Evolutionary conservation across 345 rosid genomes (phyloP), one percentile per base, ranked within the genome.

Genomic region (Kernera saxatilis): DNA sequence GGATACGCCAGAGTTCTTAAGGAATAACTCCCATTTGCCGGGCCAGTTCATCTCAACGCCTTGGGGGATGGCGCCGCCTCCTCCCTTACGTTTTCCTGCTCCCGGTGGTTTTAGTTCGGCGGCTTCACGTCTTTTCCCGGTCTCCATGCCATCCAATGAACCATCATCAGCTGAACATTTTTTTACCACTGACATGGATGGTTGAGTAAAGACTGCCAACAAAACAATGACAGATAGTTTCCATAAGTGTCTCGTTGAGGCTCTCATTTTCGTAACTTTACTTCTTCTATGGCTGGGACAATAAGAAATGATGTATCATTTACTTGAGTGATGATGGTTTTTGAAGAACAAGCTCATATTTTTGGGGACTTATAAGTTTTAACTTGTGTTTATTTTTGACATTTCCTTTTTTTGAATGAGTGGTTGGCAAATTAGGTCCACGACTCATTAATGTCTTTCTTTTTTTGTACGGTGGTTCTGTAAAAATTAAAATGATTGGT

Each of bases 1-100:
- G 0, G 95, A 91, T 11, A 91, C 90, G 0, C 99, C 97, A 1
- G 97, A 81, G 19, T 71, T 89, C 5, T 70, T 18, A 0, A 80
- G 21, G 32, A 82, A 82, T 6, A 91, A 3, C 77, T 86, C 87
- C 93, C 93, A 89, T 18, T 52, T 21, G 1, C 97, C 98, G 0
- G 67, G 77, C 59, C 67, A 83, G 3, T 67, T 60, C 63, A 40
- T 74, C 49, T 64, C 65, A 12, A 23, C 30, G 18, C 51, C 77
- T 26, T 25, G 17, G 0, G 33, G 19, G 2, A 8, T 23, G 7
- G 11, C 35, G 5, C 8, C 49, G 3, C 36, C 69, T 0, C 23
- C 56, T 32, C 44, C 56, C 2, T 6, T 35, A 21, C 61, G 5
- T 45, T 53, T 44, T n/a, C 36, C 62, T 17, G 5, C 32, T 22